Evolutionary conservation across 257 asterid species (phyloP), one percentile per base, ranked within the genome.

Genomic region (Fraxinus anomala): DNA sequence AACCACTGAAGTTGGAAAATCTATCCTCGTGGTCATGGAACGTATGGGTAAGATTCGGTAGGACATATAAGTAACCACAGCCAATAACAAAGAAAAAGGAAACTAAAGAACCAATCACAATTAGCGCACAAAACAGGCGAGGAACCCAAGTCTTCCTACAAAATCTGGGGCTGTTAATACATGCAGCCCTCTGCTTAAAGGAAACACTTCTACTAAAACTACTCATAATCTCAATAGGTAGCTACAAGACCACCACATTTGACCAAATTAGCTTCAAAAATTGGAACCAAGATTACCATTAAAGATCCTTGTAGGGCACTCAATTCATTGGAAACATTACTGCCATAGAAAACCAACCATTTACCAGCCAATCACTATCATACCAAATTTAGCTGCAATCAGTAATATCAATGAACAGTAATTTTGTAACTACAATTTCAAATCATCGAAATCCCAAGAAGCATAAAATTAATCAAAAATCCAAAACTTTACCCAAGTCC

Each of bases 51-150:
- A 93, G 85, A 72, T 84, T 93, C 12, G 97, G 97, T 28, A 90
- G 81, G 84, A 91, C 91, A 79, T 89, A 91, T 10, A 90, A 59
- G 86, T 88, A 93, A 37, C 94, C 91, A 68, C 88, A 82, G 28
- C 86, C 78, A 78, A 84, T 68, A 13, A 96, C 96, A 70, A 88
- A 79, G 81, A 88, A 73, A 84, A 89, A 91, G 11, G 90, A 82
- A 72, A 89, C 37, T 63, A 85, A 82, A 16, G 92, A 86, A 82
- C 88, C 94, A 51, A 86, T 24, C 8, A 82, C 81, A 47, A 87
- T 68, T 3, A 83, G 81, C 54, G 77, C 78, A 67, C 75, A 80
- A 77, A 87, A 82, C 47, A 77, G 44, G 37, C 85, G 71, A 1
- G 90, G 84, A 77, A 79, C 74, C 90, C 85, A 84, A 72, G 42